Conservation (phyloP, 208 protist species). For the Trypanosoma cruzi region DNA sequence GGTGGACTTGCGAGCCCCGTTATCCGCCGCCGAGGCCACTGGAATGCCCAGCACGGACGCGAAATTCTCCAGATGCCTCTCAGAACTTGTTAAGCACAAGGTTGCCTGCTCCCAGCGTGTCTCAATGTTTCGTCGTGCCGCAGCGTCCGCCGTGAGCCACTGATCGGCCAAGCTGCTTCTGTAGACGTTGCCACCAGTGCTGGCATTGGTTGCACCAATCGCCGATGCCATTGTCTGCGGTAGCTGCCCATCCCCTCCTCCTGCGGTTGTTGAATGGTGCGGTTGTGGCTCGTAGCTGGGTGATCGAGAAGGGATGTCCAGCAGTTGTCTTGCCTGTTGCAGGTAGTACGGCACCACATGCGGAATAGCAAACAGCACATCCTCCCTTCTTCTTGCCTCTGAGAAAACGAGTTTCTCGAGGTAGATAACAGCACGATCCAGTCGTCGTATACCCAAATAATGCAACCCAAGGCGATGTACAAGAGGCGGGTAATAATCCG, state of each 20-base stretch:
- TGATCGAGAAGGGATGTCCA: slow-evolving; percentile 49
- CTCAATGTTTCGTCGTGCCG: slow-evolving; percentile 13
- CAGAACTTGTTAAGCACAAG: slow-evolving; percentile 19
- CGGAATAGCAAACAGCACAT: slow-evolving; percentile 62
- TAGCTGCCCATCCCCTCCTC: neutral
- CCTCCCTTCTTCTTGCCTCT: slow-evolving; percentile 40
- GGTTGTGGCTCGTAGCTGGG: slow-evolving; percentile 35
- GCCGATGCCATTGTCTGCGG: neutral
- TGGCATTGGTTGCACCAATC: neutral
- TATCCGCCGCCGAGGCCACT: slow-evolving; percentile 7
- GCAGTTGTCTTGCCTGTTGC: slow-evolving; percentile 47
- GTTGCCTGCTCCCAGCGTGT: slow-evolving; percentile 34
- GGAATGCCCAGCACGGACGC: slow-evolving; percentile 22
- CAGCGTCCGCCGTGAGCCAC: slow-evolving; percentile 18
- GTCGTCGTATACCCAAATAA: slow-evolving; percentile 52
- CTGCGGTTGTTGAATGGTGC: slow-evolving; percentile 7
- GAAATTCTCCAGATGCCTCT: slow-evolving; percentile 30
- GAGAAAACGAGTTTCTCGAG: slow-evolving; percentile 62
- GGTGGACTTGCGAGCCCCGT: slow-evolving; percentile 7
- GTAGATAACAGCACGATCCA: slow-evolving; percentile 62
- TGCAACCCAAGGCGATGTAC: slow-evolving; percentile 63
- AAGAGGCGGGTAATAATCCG: slow-evolving; percentile 63
- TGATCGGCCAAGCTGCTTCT: slow-evolving; percentile 16
- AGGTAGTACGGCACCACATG: slow-evolving; percentile 70
- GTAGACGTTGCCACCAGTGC: neutral